A percentile compares a stretch with the other conserved stretches of the same genome.
Conservation (phyloP, 805 yeast species). For the Candida suzukii region DNA sequence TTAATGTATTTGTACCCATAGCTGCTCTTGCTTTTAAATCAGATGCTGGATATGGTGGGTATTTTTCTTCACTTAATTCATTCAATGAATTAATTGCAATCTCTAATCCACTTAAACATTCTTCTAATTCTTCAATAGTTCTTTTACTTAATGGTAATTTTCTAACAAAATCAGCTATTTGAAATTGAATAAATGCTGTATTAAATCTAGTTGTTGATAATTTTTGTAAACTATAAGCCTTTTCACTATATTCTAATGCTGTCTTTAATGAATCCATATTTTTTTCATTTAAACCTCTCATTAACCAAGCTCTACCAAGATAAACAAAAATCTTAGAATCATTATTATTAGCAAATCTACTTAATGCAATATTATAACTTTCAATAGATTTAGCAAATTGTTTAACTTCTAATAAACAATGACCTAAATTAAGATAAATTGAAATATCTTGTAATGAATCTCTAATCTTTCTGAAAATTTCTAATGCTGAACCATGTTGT, state of each 20-base stretch:
- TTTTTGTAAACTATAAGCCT: constrained; percentile 40
- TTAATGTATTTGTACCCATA: constrained; percentile 72
- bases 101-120: constrained; percentile 48
- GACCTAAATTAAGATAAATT: constrained; percentile 80
- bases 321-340: constrained; percentile 64
- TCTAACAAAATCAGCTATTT: constrained; percentile 75
- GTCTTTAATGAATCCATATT: constrained; percentile 51
- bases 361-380: constrained; percentile 73
- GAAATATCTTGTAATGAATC: constrained; percentile 84
- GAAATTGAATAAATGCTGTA: constrained; percentile 76
- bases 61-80: constrained; percentile 45
- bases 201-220: constrained; percentile 59
- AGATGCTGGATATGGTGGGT: constrained; percentile 71
- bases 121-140: constrained; percentile 51
- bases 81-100: constrained; percentile 55
- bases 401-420: constrained; percentile 74
- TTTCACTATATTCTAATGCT: constrained; percentile 55
- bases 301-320: constrained; percentile 84
- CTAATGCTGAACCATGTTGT: constrained; percentile 69
- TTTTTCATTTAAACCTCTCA: constrained; percentile 65
- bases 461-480: constrained; percentile 79
- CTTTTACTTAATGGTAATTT: constrained; percentile 56
- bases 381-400: constrained; percentile 86
- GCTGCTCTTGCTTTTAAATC: constrained; percentile 84
- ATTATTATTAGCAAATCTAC: constrained; percentile 50